These are phyloP conservation scores for Phytophthora agathidicida DNA, from an alignment of 352 stramenopile species.

Conservation along the genomic window DNA sequence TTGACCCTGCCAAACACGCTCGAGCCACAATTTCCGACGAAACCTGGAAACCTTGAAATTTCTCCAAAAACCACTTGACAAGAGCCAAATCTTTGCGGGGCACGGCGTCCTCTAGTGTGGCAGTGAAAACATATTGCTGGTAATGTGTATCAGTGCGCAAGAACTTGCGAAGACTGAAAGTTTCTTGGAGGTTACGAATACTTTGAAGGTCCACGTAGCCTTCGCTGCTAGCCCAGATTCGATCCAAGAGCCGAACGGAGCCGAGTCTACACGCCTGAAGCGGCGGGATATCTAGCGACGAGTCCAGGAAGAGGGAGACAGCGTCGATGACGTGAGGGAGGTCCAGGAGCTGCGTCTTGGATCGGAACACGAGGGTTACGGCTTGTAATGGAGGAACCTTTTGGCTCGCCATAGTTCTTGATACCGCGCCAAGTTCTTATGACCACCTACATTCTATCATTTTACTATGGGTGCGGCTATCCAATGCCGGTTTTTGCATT, in stretches of 20 bases:
- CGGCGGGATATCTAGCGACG: neutral
- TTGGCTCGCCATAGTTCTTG: too few relatives aligned
- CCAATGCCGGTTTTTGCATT: too few relatives aligned
- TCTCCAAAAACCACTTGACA: constrained; percentile 11
- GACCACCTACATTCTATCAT: too few relatives aligned
- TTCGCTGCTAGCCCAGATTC: constrained; percentile 8
- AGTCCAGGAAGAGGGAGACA: constrained; percentile 3
- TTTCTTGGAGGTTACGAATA: too few relatives aligned
- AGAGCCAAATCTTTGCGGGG: neutral
- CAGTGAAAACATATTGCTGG: constrained; percentile 12
- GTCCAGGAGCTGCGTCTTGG: neutral
- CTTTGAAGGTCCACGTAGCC: neutral
- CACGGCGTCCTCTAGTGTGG: neutral
- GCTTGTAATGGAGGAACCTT: neutral
- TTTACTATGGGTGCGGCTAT: too few relatives aligned
- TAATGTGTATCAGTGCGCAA: constrained; percentile 11
- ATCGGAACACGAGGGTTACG: neutral
- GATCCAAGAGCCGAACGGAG: constrained; percentile 4
- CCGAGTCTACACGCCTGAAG: neutral
- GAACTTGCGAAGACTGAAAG: neutral
- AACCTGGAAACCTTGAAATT: constrained; percentile 3
- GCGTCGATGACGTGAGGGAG: constrained; percentile 8
- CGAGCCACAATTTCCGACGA: constrained; percentile 11
- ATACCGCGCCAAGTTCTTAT: too few relatives aligned
- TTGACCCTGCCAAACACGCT: neutral